Conservation (phyloP, 2,329 filamentous ascomycete genomes). For the Sarocladiaceae sp. region DNA sequence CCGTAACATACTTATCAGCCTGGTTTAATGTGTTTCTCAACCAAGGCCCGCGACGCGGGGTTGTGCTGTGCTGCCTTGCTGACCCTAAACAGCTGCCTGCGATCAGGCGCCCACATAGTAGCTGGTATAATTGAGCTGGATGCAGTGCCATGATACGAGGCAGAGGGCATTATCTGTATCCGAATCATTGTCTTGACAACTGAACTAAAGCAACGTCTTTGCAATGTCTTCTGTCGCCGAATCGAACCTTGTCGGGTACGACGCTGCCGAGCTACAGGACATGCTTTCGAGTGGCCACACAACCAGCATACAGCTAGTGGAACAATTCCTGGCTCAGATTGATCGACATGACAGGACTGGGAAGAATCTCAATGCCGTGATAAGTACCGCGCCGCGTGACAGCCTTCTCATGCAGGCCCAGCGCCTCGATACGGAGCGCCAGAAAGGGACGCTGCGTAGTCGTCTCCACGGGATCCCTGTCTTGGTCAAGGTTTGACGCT, state of each 20-base stretch:
- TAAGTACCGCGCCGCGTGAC: not conserved
- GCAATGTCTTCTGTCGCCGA: too few relatives aligned
- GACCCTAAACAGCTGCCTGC: too few relatives aligned
- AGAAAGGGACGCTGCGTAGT: slow-evolving; percentile 5
- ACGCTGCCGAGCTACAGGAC: slow-evolving; percentile 4
- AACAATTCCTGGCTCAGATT: not conserved
- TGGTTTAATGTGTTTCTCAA: too few relatives aligned
- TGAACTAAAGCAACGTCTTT: too few relatives aligned
- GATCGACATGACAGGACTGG: not conserved
- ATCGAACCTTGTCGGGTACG: not conserved
- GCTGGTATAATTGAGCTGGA: too few relatives aligned
- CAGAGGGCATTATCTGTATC: too few relatives aligned
- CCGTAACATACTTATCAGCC: too few relatives aligned
- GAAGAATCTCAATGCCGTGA: slow-evolving; percentile 2
- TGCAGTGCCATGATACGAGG: too few relatives aligned
- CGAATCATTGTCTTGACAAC: too few relatives aligned
- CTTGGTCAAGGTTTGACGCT: slow-evolving; percentile 4
- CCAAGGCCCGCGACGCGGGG: too few relatives aligned
- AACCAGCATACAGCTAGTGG: slow-evolving; percentile 6
- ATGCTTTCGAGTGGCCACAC: not conserved
- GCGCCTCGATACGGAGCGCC: slow-evolving; percentile 9
- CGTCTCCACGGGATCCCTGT: slow-evolving; percentile 10
- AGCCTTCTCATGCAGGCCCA: slow-evolving; percentile 7
- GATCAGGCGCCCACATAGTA: too few relatives aligned
- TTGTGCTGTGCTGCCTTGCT: too few relatives aligned